Evolutionary conservation across 345 rosid genomes (phyloP).

Genomic region (Sisymbrium altissimum): DNA sequence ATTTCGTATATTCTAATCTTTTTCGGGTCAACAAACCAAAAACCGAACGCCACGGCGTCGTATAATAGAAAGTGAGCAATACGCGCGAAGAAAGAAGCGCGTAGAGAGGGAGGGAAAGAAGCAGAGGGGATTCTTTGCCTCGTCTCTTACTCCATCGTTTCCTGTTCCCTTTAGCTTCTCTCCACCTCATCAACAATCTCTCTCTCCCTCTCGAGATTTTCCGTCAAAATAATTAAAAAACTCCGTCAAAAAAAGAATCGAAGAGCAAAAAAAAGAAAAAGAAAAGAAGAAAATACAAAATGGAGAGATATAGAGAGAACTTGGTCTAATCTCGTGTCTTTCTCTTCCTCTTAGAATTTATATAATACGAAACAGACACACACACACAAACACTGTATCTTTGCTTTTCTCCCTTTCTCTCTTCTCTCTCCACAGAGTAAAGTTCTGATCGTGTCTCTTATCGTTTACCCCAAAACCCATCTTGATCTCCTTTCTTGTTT

Average conservation of each 20-base stretch:
- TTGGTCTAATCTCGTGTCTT: neutral
- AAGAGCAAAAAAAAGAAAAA: neutral
- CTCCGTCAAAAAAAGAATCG: neutral
- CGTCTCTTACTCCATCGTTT: constrained; percentile 44
- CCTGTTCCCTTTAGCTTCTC: constrained; percentile 37
- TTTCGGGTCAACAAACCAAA: constrained; percentile 21
- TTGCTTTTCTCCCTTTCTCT: constrained; percentile 13
- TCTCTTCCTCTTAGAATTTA: neutral
- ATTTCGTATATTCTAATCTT: constrained; percentile 35
- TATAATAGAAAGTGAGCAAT: neutral
- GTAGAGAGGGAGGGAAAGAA: neutral
- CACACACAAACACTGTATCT: constrained; percentile 17
- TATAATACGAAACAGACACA: constrained; percentile 12
- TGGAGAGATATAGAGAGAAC: constrained; percentile 2
- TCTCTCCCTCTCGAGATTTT: constrained; percentile 18
- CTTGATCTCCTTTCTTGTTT: constrained; percentile 38
- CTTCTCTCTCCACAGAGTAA: constrained; percentile 36
- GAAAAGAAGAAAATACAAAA: neutral
- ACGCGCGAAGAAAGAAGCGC: constrained; percentile 11
- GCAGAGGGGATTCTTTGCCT: constrained; percentile 42
- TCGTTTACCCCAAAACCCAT: constrained; percentile 26
- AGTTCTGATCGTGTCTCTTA: constrained; percentile 53
- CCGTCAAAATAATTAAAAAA: constrained; percentile 1
- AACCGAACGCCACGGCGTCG: neutral
- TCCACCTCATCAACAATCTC: constrained; percentile 21